Base-by-base conservation (phyloP, 2,329 filamentous ascomycete species). In the Davidsoniella virescens region DNA sequence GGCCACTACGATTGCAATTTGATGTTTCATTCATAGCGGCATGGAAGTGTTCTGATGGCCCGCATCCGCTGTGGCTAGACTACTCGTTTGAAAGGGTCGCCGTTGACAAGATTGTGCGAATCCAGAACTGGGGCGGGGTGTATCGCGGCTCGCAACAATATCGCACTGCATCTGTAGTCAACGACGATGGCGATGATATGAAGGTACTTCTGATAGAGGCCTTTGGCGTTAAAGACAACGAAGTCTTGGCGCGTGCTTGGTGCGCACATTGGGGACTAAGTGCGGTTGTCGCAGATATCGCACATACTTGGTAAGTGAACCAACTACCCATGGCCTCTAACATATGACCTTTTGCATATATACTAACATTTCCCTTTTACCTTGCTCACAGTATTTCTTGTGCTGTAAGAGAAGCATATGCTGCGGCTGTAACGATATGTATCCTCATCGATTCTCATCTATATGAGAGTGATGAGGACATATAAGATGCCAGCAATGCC, bases 181-280 rank as follows among this genome's bases (percentile, higher is more conserved):
- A 33, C 48, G 45, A 40, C 20, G 54, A 57, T 14, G 54, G 57
- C 16, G 54, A 57, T 26, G 57, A 59, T 38, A 64, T 68, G 12
- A 65, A 69, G 12, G 81, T 87, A 3, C 67, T 87, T 7, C 78
- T 82, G 4, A 71, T 87, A 12, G 80, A 87, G 64, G 80, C 82
- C 0, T 79, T 84, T 60, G 83, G 83, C 1, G 80, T 82, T 18
- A 69, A 69, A 45, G 83, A 87, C 62, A 86, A 87, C 56, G 83
- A 87, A 62, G 82, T 86, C 3, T 71, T 87, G 57, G 82, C 80
- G 1, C 68, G 83, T 54, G 82, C 83, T 5, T 87, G 83, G 83
- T 87, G 82, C 61, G 75, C 80, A 50, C 80, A 85, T 58, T 84
- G 81, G 75, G 83, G 83, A 2, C 64, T 85, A 57, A 79, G 73